Evolutionary conservation across 2,329 filamentous ascomycete species (phyloP), one percentile per base, ranked within the genome.

Genomic region (Tolypocladium album): DNA sequence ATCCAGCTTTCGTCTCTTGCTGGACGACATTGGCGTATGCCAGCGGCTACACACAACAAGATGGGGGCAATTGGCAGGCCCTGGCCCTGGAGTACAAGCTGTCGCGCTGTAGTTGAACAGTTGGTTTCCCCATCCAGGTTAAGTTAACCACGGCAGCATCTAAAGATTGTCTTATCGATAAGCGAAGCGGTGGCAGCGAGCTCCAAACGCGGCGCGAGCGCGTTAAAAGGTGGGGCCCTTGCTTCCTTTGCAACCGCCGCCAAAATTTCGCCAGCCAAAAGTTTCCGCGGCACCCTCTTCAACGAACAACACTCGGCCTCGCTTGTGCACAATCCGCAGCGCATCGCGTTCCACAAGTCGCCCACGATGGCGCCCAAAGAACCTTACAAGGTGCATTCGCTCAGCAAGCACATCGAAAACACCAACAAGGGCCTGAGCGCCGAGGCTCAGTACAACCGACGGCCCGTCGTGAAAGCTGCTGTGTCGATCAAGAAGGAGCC

Each of bases 351-450:
- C 11, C 27, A 40, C 61, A 61, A 62, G 47, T 56, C 62, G 60
- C 62, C 63, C 62, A 69, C 65, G 62, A 76, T 76, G 74, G 73
- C 71, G 60, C 70, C 71, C 59, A 74, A 72, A 55, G 66, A 69
- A 63, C 67, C 68, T 1, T 76, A 65, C 66, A 70, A 73, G 63
- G 66, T 74, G 22, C 69, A 74, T 53, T 76, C 73, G 31, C 68
- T 76, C 57, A 72, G 56, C 62, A 69, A 74, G 65, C 72, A 75
- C 64, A 71, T 76, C 40, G 71, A 71, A 60, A 70, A 74, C 57
- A 70, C 70, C n/a, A 68, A 73, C 42, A 75, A 72, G 63, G 70
- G 70, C 59, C 61, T 72, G 50, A 71, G 66, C 50, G 68, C 70
- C 40, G 69, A 70, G 27, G 63, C 70, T 39, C 69, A 72, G 65